Evolutionary conservation across 2,329 filamentous ascomycete species (phyloP).

Genomic region (Diaporthe caulivora): DNA sequence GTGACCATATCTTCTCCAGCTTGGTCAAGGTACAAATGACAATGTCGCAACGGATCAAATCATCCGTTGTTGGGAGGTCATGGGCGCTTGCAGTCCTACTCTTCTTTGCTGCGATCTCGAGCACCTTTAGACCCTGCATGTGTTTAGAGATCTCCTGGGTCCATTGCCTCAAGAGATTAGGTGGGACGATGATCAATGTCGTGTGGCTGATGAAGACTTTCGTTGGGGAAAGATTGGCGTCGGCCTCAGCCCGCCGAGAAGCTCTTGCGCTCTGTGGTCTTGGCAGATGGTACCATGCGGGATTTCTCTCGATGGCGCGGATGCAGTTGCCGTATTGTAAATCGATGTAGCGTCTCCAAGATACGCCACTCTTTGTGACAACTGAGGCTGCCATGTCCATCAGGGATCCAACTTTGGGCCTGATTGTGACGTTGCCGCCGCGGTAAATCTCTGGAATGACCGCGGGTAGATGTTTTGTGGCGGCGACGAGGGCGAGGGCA

Average conservation of each 20-base stretch:
- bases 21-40: conserved; percentile 80
- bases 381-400: conserved; percentile 81
- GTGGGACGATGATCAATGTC: conserved; percentile 84
- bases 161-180: conserved; percentile 90
- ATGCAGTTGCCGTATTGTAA: conserved; percentile 64
- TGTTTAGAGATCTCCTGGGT: conserved; percentile 83
- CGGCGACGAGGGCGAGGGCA: conserved; percentile 80
- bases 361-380: conserved; percentile 74
- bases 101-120: conserved; percentile 62
- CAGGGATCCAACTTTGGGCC: conserved; percentile 69
- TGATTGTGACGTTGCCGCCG: conserved; percentile 52
- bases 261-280: conserved; percentile 55
- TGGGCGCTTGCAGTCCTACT: conserved; percentile 57
- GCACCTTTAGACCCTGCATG: conserved; percentile 72
- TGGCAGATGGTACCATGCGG: conserved; percentile 70
- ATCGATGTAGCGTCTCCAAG: conserved; percentile 78
- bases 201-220: conserved; percentile 74
- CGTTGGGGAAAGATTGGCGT: conserved; percentile 49
- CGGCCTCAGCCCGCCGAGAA: conserved; percentile 50
- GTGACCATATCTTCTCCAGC: conserved; percentile 73
- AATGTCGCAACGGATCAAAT: conserved; percentile 78
- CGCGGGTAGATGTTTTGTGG: conserved; percentile 78
- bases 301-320: conserved; percentile 67
- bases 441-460: conserved; percentile 73
- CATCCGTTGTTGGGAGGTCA: conserved; percentile 66